Percentiles rank a stretch among this genome's conserved stretches.
Evolutionary conservation across 495 filamentous ascomycete genomes (phyloP).

Genomic region (Pyronema domesticum): DNA sequence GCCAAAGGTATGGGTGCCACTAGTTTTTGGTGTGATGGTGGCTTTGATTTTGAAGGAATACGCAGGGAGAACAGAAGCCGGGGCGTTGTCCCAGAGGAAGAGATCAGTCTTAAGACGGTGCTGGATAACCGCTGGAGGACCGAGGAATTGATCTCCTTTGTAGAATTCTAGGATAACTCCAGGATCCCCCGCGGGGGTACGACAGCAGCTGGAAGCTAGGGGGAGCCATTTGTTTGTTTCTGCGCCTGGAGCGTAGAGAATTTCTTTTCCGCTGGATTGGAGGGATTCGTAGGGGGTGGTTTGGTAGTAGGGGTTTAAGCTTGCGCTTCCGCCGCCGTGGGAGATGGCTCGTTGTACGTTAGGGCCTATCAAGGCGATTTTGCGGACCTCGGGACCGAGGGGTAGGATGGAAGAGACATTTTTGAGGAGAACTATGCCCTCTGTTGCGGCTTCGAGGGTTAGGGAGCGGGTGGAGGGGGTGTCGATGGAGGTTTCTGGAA

Average conservation of each 20-base stretch:
- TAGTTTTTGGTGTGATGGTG: constrained; percentile 33
- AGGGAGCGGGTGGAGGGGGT: constrained; percentile 46
- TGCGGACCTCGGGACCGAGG: constrained; percentile 40
- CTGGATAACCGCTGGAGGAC: constrained; percentile 36
- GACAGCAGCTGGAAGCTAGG: constrained; percentile 40
- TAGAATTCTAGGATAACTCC: constrained; percentile 48
- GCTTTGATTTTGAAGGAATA: constrained; percentile 45
- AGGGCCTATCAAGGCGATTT: constrained; percentile 63
- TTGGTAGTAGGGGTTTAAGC: constrained; percentile 61
- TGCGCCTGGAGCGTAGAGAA: constrained; percentile 36
- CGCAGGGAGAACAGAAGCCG: constrained; percentile 39
- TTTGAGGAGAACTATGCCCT: constrained; percentile 64
- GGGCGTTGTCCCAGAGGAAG: constrained; percentile 51
- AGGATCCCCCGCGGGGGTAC: constrained; percentile 35
- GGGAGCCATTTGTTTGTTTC: constrained; percentile 50
- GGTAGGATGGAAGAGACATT: constrained; percentile 53
- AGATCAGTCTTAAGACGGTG: constrained; percentile 43
- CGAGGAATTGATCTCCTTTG: constrained; percentile 42
- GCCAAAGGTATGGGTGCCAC: constrained; percentile 54
- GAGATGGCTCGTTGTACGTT: constrained; percentile 63
- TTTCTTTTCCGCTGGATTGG: constrained; percentile 26
- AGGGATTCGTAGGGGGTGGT: constrained; percentile 41
- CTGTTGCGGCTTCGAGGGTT: constrained; percentile 49
- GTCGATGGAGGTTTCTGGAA: constrained; percentile 48
- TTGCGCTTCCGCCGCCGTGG: constrained; percentile 66